Base-by-base conservation (phyloP, 306 rosid species). In the Cicer yamashitae region DNA sequence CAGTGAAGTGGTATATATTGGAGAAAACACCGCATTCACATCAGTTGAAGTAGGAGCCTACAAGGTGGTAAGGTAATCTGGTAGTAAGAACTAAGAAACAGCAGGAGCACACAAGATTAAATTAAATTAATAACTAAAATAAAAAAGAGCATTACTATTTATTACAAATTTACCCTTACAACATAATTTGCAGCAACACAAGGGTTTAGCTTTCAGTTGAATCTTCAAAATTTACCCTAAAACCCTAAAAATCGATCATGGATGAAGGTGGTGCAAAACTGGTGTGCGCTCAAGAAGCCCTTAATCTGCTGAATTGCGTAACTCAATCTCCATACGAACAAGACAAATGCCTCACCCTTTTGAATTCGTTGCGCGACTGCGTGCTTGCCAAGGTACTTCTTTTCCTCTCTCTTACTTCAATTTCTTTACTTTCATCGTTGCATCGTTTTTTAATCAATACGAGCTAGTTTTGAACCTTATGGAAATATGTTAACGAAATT, bases 291-390 rank as follows among this genome's bases (percentile, higher is more conserved):
- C 79, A 84, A 81, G 97, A 93, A 78, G 91, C 96, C 18, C 84
- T 91, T 6, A 78, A 84, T 83, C 91, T 91, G 58, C 89, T 89
- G 56, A 94, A 94, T 54, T 94, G 98, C 85, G 90, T 91, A 2
- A 67, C 94, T 12, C 82, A 88, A 7, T 81, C 94, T 71, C 78
- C 96, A 0, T 86, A 67, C 77, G 90, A 91, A 45, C 82, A 89
- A 82, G 85, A 86, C 46, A 89, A 88, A 82, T 93, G 98, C 82
- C 67, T 77, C 40, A 79, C 22, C 25, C 93, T 94, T 68, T 46
- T 94, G 80, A 82, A 75, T 78, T 90, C 94, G 1, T 57, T 91
- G 80, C 91, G 91, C 9, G 67, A 87, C 37, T 94, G 98, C 86
- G 91, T 91, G 3, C 86, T 90, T 59, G 72, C 44, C 76, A 87